Evolutionary conservation across 2,329 filamentous ascomycete genomes (phyloP), one percentile per base, ranked within the genome.

Genomic region (Epichloe uncinata): DNA sequence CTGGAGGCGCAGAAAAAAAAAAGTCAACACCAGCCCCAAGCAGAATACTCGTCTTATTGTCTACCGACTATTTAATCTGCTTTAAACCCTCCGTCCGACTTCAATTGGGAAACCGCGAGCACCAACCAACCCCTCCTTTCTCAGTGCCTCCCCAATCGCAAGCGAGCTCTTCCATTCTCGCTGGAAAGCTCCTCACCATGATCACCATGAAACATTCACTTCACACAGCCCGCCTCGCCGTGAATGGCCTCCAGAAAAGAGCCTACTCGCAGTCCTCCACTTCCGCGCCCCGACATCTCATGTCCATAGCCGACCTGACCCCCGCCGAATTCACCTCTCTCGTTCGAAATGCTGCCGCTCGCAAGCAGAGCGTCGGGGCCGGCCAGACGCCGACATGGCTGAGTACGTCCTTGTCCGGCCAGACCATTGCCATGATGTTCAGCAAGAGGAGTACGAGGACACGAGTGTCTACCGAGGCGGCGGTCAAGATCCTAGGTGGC

Each of bases 381-480:
- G 79, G 80, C 43, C 57, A 58, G 42, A 54, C 59, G 16, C 79
- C 84, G 3, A 65, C 71, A 47, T 70, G 73, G 42, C 70, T 94
- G 49, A 70, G 75, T 49, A 74, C 75, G 40, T 72, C 78, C 11
- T 70, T 98, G 54, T 69, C 77, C 1, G 86, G 87, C 48, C 81
- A 87, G 67, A 90, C 89, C 0, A 79, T 98, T 34, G 91, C 93
- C 57, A 85, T 98, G 82, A 87, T 94, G 75, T 98, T 98, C 74
- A 94, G 78, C 75, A 98, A 98, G 72, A 82, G 90, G 57, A 94
- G 86, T 60, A 98, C 93, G 12, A 81, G 93, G 53, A 98, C 93
- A 12, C 82, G 93, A 54, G 84, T 98, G 34, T 95, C 89, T 2
- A 96, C 90, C 2, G 93, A 98, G 72, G 85, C 85, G 7, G 93